Conservation (phyloP, 1,284 basidiomycete species). For the Sanguinoderma infundibulare region DNA sequence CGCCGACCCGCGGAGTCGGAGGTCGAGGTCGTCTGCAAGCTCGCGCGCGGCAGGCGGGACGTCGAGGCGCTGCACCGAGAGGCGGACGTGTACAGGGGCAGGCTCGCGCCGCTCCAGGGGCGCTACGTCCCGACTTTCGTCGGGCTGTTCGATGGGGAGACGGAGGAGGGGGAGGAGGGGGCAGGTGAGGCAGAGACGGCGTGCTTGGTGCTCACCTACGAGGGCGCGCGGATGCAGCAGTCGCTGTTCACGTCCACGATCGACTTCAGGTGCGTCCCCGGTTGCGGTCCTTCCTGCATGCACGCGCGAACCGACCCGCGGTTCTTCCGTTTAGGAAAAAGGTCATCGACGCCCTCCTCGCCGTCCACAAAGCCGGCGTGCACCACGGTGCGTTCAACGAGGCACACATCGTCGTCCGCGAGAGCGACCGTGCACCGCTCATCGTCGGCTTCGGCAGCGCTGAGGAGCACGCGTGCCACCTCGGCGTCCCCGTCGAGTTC, state of each 20-base stretch:
- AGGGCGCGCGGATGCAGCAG: constrained; percentile 7
- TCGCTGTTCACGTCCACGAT: constrained; percentile 8
- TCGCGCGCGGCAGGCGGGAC: not conserved
- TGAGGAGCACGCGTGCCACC: constrained; percentile 8
- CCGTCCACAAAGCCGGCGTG: constrained; percentile 12
- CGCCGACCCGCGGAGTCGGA: not conserved
- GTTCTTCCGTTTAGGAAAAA: constrained; percentile 4
- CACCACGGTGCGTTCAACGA: constrained; percentile 13
- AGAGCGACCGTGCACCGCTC: constrained; percentile 8
- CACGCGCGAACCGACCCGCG: not conserved
- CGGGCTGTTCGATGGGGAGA: constrained; percentile 12
- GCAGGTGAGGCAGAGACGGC: constrained; percentile 2
- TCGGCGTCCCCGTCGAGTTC: constrained; percentile 7
- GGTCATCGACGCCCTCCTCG: constrained; percentile 7
- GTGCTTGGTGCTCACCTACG: constrained; percentile 12
- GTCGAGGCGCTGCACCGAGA: constrained; percentile 8
- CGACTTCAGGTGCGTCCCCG: constrained; percentile 15
- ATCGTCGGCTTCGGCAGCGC: constrained; percentile 13
- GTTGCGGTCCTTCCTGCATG: not conserved
- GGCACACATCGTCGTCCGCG: constrained; percentile 8
- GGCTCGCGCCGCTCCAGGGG: constrained; percentile 7
- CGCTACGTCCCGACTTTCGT: constrained; percentile 9
- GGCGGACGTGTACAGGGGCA: constrained; percentile 8
- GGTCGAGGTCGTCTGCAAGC: constrained; percentile 14
- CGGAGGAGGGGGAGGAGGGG: constrained; percentile 4